Base-by-base conservation (phyloP, 164 flowering plant genomes). In the Vitis labrusca region DNA sequence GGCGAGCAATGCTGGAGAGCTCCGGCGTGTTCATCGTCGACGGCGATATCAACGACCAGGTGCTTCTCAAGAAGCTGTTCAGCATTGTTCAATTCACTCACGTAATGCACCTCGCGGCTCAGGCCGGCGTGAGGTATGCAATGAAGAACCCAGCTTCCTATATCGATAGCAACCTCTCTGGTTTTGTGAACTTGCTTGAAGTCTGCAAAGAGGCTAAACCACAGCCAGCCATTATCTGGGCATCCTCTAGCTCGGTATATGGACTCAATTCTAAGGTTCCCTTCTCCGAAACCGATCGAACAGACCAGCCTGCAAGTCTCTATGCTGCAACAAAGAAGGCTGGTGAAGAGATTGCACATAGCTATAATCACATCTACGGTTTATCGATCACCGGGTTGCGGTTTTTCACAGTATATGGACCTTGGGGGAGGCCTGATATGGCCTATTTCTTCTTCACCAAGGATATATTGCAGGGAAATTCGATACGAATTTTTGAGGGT, bases 381-480 rank as follows among this genome's bases (percentile, higher is more conserved):
- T 60, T 73, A 9, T 78, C 77, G 1, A 70, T 74, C 10, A 78
- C 80, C 0, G 77, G 75, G 13, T 54, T 78, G 65, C 32, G 80
- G 55, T 78, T 78, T 53, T 78, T 78, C 71, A 78, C 77, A 0
- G 80, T 78, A 8, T 78, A 78, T 64, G 80, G 80, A 5, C 80
- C 80, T 0, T 78, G 80, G 80, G 77, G 80, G 1, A 48, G 80
- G 27, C 80, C 80, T 9, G 81, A 78, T 63, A 78, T 78, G 81
- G 78, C 76, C 4, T 78, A 78, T 66, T 78, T 78, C 71, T 78
- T 71, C 60, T 78, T 78, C 58, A 78, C 81, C 2, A 78, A 65
- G 74, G 73, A 75, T 64, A 78, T 78, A 23, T 68, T 78, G 65
- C 65, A 66, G 37, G 64, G 78, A 56, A 78, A 78, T 68, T n/a